A percentile compares a stretch with the other conserved stretches of the same genome.
phyloP scores from a whole-genome alignment of 1,284 basidiomycete genomes.

The Austropuccinia psidii region DNA sequence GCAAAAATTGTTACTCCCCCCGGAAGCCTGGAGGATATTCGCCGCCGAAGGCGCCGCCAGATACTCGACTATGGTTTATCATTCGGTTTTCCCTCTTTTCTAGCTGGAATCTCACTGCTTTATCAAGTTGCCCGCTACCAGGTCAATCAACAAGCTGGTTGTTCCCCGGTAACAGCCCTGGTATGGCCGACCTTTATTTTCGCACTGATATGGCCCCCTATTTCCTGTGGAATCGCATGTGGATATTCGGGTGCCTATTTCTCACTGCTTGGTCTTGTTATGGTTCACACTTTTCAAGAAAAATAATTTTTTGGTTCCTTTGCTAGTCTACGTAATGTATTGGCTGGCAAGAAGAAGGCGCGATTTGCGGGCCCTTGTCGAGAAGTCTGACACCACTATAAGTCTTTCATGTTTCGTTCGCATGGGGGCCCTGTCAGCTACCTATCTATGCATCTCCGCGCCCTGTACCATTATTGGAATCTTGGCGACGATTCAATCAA shows the following conservation, averaged over 20 bases:
- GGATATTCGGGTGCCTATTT: neutral
- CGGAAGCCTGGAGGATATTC: neutral
- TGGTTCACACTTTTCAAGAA: neutral
- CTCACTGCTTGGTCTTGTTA: neutral
- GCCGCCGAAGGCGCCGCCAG: neutral
- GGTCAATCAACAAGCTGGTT: slow-evolving; percentile 3
- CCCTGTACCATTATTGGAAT: neutral
- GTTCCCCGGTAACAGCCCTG: neutral
- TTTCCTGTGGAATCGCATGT: slow-evolving; percentile 8
- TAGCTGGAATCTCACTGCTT: neutral
- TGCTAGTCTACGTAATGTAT: slow-evolving; percentile 14
- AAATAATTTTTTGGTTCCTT: no score
- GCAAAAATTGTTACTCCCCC: slow-evolving; percentile 4
- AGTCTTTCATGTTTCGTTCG: neutral
- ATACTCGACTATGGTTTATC: slow-evolving; percentile 1
- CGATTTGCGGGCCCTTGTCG: neutral
- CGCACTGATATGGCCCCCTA: neutral
- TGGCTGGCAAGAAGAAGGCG: neutral
- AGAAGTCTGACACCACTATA: neutral
- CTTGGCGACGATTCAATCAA: neutral
- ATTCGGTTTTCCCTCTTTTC: neutral
- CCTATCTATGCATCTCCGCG: slow-evolving; percentile 7
- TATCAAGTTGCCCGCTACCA: slow-evolving; percentile 5
- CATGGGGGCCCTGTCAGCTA: slow-evolving; percentile 14
- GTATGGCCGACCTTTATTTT: slow-evolving; percentile 17